These are phyloP conservation scores for Apiosordaria backusii DNA, from an alignment of 495 filamentous ascomycete genomes.

Conservation along the genomic window DNA sequence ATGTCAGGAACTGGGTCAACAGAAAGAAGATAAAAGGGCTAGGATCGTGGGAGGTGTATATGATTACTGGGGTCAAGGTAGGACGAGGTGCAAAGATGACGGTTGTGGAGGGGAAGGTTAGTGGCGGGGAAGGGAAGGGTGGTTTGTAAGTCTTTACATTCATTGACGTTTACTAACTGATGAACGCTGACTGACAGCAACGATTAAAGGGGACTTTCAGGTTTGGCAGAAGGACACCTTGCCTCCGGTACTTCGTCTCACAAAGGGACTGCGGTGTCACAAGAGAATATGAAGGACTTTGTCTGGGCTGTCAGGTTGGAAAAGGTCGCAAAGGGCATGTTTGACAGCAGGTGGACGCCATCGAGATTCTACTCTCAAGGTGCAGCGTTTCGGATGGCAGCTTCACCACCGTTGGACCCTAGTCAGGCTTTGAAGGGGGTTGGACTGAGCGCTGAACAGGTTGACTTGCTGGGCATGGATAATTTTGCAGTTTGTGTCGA, in stretches of 20 bases:
- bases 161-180: neutral
- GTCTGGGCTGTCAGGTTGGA: constrained; percentile 5
- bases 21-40: neutral
- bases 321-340: constrained; percentile 6
- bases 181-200: neutral
- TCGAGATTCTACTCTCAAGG: neutral
- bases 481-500: neutral
- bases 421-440: neutral
- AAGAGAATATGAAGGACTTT: constrained; percentile 3
- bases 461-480: neutral
- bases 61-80: constrained; percentile 8
- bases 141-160: neutral
- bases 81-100: neutral
- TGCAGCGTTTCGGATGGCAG: neutral
- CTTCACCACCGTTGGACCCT: neutral
- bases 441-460: neutral
- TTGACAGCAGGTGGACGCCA: neutral
- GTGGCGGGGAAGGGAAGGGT: neutral
- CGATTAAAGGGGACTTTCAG: neutral
- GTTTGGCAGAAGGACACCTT: neutral
- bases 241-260: neutral
- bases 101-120: neutral
- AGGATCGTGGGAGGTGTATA: constrained; percentile 2
- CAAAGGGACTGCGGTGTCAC: neutral
- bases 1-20: neutral